Evolutionary conservation across 805 yeast species (phyloP).

Genomic region (Torulaspora maleeae): DNA sequence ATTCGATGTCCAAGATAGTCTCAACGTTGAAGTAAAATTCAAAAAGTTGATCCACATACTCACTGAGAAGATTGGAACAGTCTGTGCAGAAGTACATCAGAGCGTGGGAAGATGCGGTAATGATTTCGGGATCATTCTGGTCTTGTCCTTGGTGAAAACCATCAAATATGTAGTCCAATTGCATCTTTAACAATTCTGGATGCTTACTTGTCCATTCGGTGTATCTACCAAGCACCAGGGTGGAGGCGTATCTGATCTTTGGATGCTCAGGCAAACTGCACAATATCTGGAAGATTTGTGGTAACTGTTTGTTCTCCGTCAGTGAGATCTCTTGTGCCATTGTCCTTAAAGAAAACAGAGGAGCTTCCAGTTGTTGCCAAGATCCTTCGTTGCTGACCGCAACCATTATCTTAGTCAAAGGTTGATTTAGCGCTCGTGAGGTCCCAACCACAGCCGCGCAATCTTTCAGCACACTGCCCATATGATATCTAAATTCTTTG

Average conservation of each 20-base stretch:
- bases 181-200: slow-evolving; percentile 75
- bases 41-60: slow-evolving; percentile 69
- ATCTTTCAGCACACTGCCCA: slow-evolving; percentile 96
- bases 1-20: slow-evolving; percentile 54
- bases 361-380: slow-evolving; percentile 90
- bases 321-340: slow-evolving; percentile 88
- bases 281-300: slow-evolving; percentile 48
- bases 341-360: slow-evolving; percentile 81
- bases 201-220: slow-evolving; percentile 92
- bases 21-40: slow-evolving; percentile 60
- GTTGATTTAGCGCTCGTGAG: slow-evolving; percentile 60
- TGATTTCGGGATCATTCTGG: slow-evolving; percentile 40
- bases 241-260: slow-evolving; percentile 86
- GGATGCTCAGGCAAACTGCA: slow-evolving; percentile 81
- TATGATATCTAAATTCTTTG: slow-evolving; percentile 87
- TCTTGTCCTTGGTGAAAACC: slow-evolving; percentile 48
- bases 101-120: slow-evolving; percentile 88
- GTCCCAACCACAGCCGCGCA: slow-evolving; percentile 91
- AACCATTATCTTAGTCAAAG: slow-evolving; percentile 54
- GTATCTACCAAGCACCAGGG: slow-evolving; percentile 90
- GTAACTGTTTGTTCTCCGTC: slow-evolving; percentile 61
- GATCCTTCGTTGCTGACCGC: slow-evolving; percentile 31
- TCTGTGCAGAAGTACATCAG: slow-evolving; percentile 93
- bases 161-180: slow-evolving; percentile 73
- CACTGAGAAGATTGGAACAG: slow-evolving; percentile 62